Percentiles rank a stretch among this genome's conserved stretches.
Conservation (phyloP, 2,329 filamentous ascomycete genomes). For the Raffaelea arxii region DNA sequence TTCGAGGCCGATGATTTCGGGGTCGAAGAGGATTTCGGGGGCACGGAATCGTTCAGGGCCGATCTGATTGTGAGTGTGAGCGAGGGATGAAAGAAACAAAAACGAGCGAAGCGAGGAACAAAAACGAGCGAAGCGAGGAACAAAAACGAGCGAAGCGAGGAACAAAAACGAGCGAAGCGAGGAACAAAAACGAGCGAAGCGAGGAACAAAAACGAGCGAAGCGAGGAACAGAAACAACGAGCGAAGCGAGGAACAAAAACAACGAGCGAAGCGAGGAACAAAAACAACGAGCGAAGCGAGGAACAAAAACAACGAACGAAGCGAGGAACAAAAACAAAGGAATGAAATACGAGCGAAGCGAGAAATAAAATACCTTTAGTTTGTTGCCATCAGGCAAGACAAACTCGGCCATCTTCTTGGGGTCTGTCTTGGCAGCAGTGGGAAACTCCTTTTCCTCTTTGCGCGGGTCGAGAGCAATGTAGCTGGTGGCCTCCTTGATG, state of each 20-base stretch:
- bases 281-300: too few species aligned
- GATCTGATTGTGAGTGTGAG: slow-evolving; percentile 44
- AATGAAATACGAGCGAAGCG: slow-evolving; percentile 5
- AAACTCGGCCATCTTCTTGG: slow-evolving; percentile 77
- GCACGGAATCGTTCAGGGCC: slow-evolving; percentile 91
- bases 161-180: too few species aligned
- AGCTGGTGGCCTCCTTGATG: slow-evolving; percentile 93
- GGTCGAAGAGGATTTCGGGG: slow-evolving; percentile 94
- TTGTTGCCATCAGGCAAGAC: slow-evolving; percentile 85
- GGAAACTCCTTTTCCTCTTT: slow-evolving; percentile 97
- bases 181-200: too few species aligned
- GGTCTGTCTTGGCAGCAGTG: slow-evolving; percentile 64
- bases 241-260: neutral
- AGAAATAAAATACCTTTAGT: slow-evolving; percentile 63
- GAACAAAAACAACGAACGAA: too few species aligned
- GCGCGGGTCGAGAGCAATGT: slow-evolving; percentile 81
- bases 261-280: slow-evolving; percentile 6
- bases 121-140: neutral
- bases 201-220: too few species aligned
- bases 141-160: too few species aligned
- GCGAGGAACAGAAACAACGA: neutral
- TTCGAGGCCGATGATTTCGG: slow-evolving; percentile 91
- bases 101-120: too few species aligned
- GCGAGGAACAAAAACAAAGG: neutral
- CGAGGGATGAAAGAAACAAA: neutral